Evolutionary conservation across 2,329 filamentous ascomycete genomes (phyloP), one percentile per base, ranked within the genome.

Genomic region (Mollisia scopiformis): DNA sequence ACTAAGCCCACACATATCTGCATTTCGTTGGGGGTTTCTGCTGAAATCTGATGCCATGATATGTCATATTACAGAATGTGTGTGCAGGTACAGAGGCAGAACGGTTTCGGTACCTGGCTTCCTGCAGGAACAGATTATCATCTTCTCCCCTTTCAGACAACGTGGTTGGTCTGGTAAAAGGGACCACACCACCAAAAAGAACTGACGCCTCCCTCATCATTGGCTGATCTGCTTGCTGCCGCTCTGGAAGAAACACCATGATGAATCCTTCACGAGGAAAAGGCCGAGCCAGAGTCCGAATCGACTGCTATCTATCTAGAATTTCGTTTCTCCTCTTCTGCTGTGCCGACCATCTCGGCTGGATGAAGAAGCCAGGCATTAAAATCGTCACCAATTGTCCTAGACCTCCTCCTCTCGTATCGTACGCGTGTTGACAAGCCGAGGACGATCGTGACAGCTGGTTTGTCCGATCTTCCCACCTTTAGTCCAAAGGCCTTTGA

Each of bases 81-180:
- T n/a, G 19, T 39, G 30, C 55, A 61, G 62, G 58, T 57, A 64
- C 59, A 51, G 57, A 55, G 33, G 30, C 41, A 55, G 23, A 55
- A 55, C 41, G 58, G 55, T 64, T 56, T 62, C 56, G 58, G 53
- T 47, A 57, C 53, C 49, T 25, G 55, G 60, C 54, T 63, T 53
- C 49, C 64, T 68, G 66, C 66, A 68, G 66, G 66, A 64, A 68
- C 66, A 62, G 37, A 21, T 33, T 5, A 25, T 30, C 16, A 51
- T 21, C 25, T 27, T n/a, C 14, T 27, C 43, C 14, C 10, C 10
- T 47, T 47, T 47, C n/a, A 23, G 43, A 47, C 25, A 27, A 47
- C 43, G 43, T 27, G 43, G 23, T 47, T 47, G 43, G 43, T 47
- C 43, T 46, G 43, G 43, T 57, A 47, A 59, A 28, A 35, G 46